Evolutionary conservation across 305 asterid genomes (phyloP).

Genomic region (Fraxinus ornus): DNA sequence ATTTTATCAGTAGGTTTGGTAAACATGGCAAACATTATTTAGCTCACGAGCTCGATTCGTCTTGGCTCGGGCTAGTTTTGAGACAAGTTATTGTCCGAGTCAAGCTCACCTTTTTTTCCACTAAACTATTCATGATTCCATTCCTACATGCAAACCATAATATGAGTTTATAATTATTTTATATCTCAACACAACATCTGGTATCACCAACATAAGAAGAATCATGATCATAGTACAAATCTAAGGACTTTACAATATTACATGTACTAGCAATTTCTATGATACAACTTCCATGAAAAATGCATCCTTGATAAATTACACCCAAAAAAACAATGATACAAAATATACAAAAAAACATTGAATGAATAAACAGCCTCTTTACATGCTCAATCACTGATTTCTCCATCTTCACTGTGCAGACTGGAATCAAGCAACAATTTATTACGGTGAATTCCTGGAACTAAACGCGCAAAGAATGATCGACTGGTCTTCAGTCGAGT

Average conservation of each 20-base stretch:
- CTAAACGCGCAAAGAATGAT: background rate
- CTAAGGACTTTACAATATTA: background rate
- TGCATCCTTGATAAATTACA: background rate
- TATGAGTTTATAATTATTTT: no score
- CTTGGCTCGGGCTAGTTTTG: background rate
- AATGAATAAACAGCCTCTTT: slow-evolving; percentile 12
- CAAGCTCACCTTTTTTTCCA: background rate
- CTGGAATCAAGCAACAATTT: background rate
- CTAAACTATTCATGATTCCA: background rate
- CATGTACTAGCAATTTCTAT: background rate
- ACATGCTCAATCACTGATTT: background rate
- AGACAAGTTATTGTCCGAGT: background rate
- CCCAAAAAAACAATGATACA: background rate
- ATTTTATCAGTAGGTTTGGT: background rate
- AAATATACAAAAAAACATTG: background rate
- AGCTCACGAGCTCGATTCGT: background rate
- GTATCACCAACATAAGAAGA: background rate
- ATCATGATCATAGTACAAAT: background rate
- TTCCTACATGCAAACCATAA: no score
- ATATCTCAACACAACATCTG: background rate
- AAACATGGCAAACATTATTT: background rate
- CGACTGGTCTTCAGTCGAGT: background rate
- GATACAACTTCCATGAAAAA: background rate
- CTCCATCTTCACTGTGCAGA: background rate
- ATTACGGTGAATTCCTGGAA: background rate